A percentile compares a stretch with the other conserved stretches of the same genome.
phyloP scores from a whole-genome alignment of 805 yeast genomes.

The Dipodascus geniculatus region DNA sequence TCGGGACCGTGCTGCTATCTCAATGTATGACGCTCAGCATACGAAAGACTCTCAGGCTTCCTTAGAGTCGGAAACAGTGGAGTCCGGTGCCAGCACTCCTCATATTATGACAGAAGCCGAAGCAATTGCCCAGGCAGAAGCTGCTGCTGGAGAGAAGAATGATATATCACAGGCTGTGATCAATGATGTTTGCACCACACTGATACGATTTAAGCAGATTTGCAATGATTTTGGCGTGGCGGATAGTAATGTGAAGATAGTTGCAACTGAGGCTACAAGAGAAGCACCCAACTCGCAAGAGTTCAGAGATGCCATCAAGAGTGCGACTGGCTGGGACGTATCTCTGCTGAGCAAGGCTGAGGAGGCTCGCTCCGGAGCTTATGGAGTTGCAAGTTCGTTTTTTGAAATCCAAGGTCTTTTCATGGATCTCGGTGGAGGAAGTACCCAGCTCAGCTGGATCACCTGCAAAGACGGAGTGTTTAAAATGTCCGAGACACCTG shows the following conservation, averaged over 20 bases:
- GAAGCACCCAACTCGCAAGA: constrained; percentile 54
- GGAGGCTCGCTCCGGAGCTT: constrained; percentile 57
- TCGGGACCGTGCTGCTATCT: constrained; percentile 61
- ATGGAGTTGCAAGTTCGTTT: constrained; percentile 66
- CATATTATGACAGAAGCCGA: constrained; percentile 9
- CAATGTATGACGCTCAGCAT: constrained; percentile 49
- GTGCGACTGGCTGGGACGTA: constrained; percentile 59
- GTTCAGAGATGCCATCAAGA: constrained; percentile 41
- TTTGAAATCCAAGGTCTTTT: constrained; percentile 54
- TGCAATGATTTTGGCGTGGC: constrained; percentile 69
- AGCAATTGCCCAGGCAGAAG: constrained; percentile 4
- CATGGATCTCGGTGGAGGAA: constrained; percentile 66
- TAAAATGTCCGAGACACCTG: constrained; percentile 42
- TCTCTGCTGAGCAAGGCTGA: constrained; percentile 46
- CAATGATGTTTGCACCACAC: constrained; percentile 46
- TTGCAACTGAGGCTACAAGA: constrained; percentile 67
- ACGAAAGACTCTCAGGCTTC: constrained; percentile 19
- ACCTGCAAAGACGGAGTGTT: constrained; percentile 44
- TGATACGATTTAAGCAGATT: constrained; percentile 55
- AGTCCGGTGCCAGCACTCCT: constrained; percentile 9
- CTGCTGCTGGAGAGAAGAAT: constrained; percentile 5
- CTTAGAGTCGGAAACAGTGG: neutral
- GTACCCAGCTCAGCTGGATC: constrained; percentile 61
- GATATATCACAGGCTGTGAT: constrained; percentile 34
- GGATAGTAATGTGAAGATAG: constrained; percentile 42